Evolutionary conservation across 2,329 filamentous ascomycete genomes (phyloP), one percentile per base, ranked within the genome.

Genomic region (Venturia pyrina): DNA sequence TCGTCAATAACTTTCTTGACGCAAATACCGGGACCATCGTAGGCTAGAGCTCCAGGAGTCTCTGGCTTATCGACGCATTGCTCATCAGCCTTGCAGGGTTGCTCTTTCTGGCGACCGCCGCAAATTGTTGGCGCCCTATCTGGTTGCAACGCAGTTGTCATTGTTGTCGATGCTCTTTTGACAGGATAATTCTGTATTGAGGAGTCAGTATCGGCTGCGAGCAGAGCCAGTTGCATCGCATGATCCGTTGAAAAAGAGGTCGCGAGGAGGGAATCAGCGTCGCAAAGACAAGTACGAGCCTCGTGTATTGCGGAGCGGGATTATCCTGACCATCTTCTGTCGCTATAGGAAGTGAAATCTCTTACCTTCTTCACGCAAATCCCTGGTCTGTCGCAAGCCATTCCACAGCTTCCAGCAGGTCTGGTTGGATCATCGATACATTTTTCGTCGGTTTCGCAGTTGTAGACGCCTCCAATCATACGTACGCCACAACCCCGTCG

Each of bases 361-460:
- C 41, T 17, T 65, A 71, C 70, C 8, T 74, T 69, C 60, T 71
- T 68, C 15, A 75, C 74, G 48, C 75, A 77, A 15, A 76, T 74
- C 32, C 75, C 75, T 0, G 68, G 56, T 2, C 67, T 69, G 63
- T 75, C 75, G 66, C 73, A 75, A 8, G 67, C 72, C 0, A 73
- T 72, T 2, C 75, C 75, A 65, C 75, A 77, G 5, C 71, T 71
- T 15, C 50, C 17, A 28, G 50, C 17, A 10, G 68, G 62, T 44
- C 65, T 68, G 61, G 69, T 70, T 10, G 74, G 75, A 56, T 76
- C 72, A 10, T 71, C 69, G 62, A 76, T 73, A 53, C 74, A 76
- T 0, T 66, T 65, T 28, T 70, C 70, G 2, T 71, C 72, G 32
- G 1, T 56, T 56, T 34, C 32, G 11, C 21, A 56, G 10, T 56